A percentile compares a stretch with the other conserved stretches of the same genome.
These are phyloP conservation scores for Spergularia azorica DNA, from an alignment of 179 eudicot species.

Conservation along the genomic window DNA sequence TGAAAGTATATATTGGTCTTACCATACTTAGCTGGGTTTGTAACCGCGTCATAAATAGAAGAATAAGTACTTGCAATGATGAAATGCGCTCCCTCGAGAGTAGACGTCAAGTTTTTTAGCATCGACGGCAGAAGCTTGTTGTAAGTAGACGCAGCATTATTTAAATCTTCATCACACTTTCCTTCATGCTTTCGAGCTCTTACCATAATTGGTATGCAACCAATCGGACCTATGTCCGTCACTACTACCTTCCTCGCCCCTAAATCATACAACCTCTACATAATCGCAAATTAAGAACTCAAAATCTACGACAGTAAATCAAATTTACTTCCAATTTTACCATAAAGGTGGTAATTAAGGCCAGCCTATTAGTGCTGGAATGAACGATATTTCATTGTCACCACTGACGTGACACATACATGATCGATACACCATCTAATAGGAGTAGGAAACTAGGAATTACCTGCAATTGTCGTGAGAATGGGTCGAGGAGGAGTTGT, in stretches of 20 bases:
- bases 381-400: no score
- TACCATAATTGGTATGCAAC: constrained; percentile 6
- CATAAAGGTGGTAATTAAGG: no score
- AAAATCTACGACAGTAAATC: no score
- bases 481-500: constrained; percentile 39
- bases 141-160: background rate
- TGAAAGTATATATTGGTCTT: background rate
- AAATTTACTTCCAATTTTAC: no score
- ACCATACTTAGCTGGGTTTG: constrained; percentile 17
- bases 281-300: background rate
- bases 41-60: background rate
- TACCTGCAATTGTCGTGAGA: constrained; percentile 49
- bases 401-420: no score
- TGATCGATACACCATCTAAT: no score
- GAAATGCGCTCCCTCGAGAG: background rate
- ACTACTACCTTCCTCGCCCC: constrained; percentile 20
- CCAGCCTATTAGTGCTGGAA: no score
- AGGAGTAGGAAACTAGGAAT: no score
- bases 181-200: constrained; percentile 21
- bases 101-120: background rate
- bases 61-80: background rate
- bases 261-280: constrained; percentile 16
- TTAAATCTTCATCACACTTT: constrained; percentile 13
- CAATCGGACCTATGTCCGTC: constrained; percentile 8
- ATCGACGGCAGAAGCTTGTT: background rate